phyloP scores from a whole-genome alignment of 768 basidiomycete genomes.

The Suillus hirtellus region DNA sequence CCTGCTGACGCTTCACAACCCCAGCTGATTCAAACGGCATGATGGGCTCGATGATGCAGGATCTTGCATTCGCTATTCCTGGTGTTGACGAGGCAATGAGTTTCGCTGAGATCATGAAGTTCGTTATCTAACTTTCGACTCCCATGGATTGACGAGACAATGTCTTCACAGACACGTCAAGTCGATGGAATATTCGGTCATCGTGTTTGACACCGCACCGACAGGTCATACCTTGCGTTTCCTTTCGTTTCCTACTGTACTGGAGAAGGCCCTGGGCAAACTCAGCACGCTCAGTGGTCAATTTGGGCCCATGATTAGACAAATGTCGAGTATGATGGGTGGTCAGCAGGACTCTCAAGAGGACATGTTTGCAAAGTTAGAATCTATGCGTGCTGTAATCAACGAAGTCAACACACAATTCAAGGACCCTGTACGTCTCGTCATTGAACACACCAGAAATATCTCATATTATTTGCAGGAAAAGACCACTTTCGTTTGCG shows the following conservation, averaged over 20 bases:
- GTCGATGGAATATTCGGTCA: constrained; percentile 99
- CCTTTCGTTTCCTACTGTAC: constrained; percentile 96
- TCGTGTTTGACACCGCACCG: constrained; percentile 98
- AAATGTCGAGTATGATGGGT: constrained; percentile 98
- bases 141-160: not conserved
- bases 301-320: constrained; percentile 94
- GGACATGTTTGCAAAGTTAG: constrained; percentile 98
- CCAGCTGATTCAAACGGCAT: constrained; percentile 86
- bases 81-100: constrained; percentile 99
- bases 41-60: constrained; percentile 99
- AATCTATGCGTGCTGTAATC: constrained; percentile 94
- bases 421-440: constrained; percentile 85
- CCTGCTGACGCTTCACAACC: constrained; percentile 6
- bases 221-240: constrained; percentile 98
- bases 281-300: constrained; percentile 90
- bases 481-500: constrained; percentile 98
- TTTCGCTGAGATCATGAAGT: constrained; percentile 99
- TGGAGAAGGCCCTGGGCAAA: constrained; percentile 97
- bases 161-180: constrained; percentile 81
- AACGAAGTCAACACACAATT: constrained; percentile 99
- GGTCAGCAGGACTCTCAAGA: constrained; percentile 88
- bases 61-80: constrained; percentile 97
- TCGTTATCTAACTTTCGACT: constrained; percentile 25
- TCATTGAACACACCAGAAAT: not conserved
- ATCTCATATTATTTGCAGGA: constrained; percentile 52